Base-by-base conservation (phyloP, 805 yeast genomes). In the Tetrapisispora pingtungensis region DNA sequence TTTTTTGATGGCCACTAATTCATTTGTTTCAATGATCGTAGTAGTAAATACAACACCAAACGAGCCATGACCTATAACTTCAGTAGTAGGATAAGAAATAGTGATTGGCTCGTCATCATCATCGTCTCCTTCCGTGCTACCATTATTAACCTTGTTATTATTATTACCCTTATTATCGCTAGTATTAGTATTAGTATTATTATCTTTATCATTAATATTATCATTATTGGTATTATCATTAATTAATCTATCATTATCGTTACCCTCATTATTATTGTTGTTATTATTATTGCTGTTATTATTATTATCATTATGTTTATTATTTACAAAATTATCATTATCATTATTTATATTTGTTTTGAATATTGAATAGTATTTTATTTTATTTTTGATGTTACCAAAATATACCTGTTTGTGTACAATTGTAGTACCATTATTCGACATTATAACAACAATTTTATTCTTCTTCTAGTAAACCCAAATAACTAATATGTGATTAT, bases 41-140 rank as follows among this genome's bases (percentile, higher is more conserved):
- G 96, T 87, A 53, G 86, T 93, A 61, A 87, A 88, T n/a, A 93
- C 98, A 30, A 88, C 89, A 2, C 98, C 98, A 68, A 93, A 93
- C n/a, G 97, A 89, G 10, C 98, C 98, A 65, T 86, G 94, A n/a
- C 98, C 98, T 35, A 90, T 93, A 74, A 89, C 88, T 53, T 85
- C 83, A 34, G 85, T 77, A 56, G 82, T 87, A 15, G 89, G 82
- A 67, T 85, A 87, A 40, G 80, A 77, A 45, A 90, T 75, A 42
- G 76, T 74, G 41, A 66, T 46, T 15, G 52, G 52, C 14, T 46
- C 46, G 1, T 36, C 38, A n/a, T 38, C 33, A 13, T 32, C 27
- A 7, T 24, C 30, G 17, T n/a, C 24, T 14, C 28, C 12, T 36
- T n/a, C 17, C 7, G 26, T 27, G 10, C 8, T 17, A 8, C 13